These are phyloP conservation scores for Phoenix dactylifera DNA, from an alignment of 176 grass and related monocot species.

Conservation along the genomic window DNA sequence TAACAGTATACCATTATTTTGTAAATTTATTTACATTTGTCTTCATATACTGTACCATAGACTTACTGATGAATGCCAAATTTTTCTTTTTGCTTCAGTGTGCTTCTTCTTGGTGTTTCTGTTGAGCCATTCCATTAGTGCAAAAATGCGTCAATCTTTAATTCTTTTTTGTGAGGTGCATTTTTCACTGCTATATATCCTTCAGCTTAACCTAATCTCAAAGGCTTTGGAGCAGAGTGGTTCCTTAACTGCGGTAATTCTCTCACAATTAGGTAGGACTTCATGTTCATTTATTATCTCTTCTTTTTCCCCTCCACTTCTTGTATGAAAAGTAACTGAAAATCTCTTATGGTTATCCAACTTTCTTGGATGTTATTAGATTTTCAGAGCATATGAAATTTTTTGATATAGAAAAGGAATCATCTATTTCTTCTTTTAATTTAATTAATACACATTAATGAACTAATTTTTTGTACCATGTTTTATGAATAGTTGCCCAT, in stretches of 20 bases:
- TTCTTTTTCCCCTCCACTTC: not conserved
- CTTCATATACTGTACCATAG: constrained; percentile 3
- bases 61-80: not conserved
- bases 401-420: too few relatives aligned
- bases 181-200: constrained; percentile 88
- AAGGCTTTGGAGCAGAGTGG: constrained; percentile 53
- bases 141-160: constrained; percentile 67
- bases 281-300: constrained; percentile 18
- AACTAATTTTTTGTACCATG: too few relatives aligned
- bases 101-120: constrained; percentile 96
- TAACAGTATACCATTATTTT: too few relatives aligned
- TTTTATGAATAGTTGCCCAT: too few relatives aligned
- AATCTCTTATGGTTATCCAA: too few relatives aligned
- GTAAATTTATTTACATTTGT: too few relatives aligned
- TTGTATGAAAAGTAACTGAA: too few relatives aligned
- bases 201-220: constrained; percentile 88
- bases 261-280: constrained; percentile 79
- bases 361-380: too few relatives aligned
- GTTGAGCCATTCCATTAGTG: constrained; percentile 70
- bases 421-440: too few relatives aligned
- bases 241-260: constrained; percentile 61
- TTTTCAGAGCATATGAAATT: too few relatives aligned
- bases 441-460: too few relatives aligned
- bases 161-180: constrained; percentile 84
- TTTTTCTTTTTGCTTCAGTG: constrained; percentile 42